phyloP scores from a whole-genome alignment of 768 basidiomycete genomes.

The Mycena maculata region DNA sequence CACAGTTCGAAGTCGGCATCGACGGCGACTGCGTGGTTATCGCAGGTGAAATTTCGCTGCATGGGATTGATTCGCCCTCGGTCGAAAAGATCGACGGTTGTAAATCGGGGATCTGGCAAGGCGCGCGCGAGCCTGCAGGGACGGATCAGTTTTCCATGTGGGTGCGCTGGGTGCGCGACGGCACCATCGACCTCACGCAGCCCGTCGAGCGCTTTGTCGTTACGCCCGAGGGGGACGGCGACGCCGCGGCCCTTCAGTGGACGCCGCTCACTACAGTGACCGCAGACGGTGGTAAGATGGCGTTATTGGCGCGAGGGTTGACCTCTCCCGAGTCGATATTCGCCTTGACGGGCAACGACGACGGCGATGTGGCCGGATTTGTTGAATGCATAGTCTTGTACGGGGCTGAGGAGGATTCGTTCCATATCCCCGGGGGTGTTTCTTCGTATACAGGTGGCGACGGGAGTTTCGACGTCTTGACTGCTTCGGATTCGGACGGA shows the following conservation, averaged over 20 bases:
- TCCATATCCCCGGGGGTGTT: constrained; percentile 22
- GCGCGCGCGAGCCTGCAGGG: not conserved
- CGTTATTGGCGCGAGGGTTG: constrained; percentile 3
- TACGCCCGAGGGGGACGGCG: not conserved
- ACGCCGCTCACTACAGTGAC: not conserved
- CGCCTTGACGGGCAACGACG: constrained; percentile 10
- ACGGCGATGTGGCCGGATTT: constrained; percentile 6
- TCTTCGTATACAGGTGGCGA: constrained; percentile 24
- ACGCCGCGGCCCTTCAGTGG: not conserved
- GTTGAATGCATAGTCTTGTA: constrained; percentile 7
- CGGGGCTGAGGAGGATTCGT: constrained; percentile 16
- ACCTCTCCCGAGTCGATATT: constrained; percentile 4
- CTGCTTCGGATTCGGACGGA: constrained; percentile 10
- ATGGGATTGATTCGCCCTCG: constrained; percentile 5
- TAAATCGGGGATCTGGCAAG: constrained; percentile 23
- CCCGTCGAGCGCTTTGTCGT: constrained; percentile 1
- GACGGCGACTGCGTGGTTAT: constrained; percentile 16
- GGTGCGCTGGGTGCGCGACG: constrained; percentile 21
- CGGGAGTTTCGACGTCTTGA: constrained; percentile 10
- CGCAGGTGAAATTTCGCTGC: constrained; percentile 17
- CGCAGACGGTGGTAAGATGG: constrained; percentile 18
- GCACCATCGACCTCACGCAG: constrained; percentile 20
- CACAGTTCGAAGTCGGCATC: constrained; percentile 22
- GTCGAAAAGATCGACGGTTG: constrained; percentile 14
- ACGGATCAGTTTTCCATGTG: constrained; percentile 14